Conservation (phyloP, 495 filamentous ascomycete species). For the Penicillium paxilli region DNA sequence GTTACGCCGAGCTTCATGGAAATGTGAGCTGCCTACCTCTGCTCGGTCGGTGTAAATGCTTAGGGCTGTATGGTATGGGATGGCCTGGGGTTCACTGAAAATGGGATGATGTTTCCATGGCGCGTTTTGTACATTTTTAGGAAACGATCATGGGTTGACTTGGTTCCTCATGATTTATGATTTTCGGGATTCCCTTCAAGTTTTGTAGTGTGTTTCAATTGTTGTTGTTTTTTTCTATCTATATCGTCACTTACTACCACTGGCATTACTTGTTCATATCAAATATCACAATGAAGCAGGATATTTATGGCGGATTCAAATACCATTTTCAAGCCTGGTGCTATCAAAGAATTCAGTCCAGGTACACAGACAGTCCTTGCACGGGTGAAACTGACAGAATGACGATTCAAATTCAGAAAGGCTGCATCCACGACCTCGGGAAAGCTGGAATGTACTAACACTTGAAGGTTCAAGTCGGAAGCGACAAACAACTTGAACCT, state of each 20-base stretch:
- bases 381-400: too few relatives aligned
- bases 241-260: neutral
- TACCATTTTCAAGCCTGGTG: too few relatives aligned
- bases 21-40: conserved; percentile 3
- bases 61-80: neutral
- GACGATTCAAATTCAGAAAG: too few relatives aligned
- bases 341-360: too few relatives aligned
- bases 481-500: too few relatives aligned
- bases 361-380: too few relatives aligned
- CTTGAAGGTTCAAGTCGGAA: too few relatives aligned
- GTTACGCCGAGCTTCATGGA: conserved; percentile 32
- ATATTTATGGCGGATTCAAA: neutral
- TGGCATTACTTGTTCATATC: too few relatives aligned
- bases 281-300: neutral
- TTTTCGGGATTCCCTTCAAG: neutral
- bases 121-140: neutral
- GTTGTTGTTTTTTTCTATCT: neutral
- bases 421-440: too few relatives aligned
- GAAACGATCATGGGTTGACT: neutral
- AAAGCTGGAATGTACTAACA: too few relatives aligned
- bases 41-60: neutral
- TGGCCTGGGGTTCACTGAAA: neutral
- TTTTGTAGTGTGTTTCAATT: neutral
- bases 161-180: neutral
- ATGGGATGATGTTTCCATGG: too few relatives aligned